Evolutionary conservation across 2,329 filamentous ascomycete genomes (phyloP), one percentile per base, ranked within the genome.

Genomic region (Ophiostoma quercus): DNA sequence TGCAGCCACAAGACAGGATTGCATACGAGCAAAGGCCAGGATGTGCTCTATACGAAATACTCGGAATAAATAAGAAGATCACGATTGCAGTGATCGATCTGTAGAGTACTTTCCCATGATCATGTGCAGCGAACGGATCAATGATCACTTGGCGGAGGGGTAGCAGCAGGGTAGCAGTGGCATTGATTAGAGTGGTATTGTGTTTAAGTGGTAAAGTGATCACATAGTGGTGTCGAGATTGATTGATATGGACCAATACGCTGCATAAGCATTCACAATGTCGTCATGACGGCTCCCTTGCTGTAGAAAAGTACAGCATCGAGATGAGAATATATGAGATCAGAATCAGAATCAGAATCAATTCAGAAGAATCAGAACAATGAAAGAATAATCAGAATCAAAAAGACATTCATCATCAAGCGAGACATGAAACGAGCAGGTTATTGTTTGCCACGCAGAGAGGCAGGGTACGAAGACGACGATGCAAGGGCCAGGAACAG

Each of bases 341-440:
- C 43, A 57, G 22, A 25, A 25, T 4, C n/a, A 57, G 9, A 25
- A 57, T 19, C 19, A 54, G 5, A 54, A 16, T 7, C 34, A 57
- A 12, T 8, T 47, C 43, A 47, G 5, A 47, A 19, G 3, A 9
- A n/a, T 47, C 14, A 43, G 14, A 43, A 4, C 5, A 43, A 16
- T 14, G 3, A 14, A 14, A 43, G 16, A 6, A 19, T 3, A 39
- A 39, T 39, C 37, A 39, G 37, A 29, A 29, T 39, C 37, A 39
- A 39, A 39, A 47, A 47, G 12, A 47, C 6, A 47, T 57, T 57
- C 51, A 25, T 57, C 51, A 57, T 57, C 51, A 25, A 25, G 51
- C 51, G 51, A 57, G 22, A 57, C 22, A 57, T 57, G 51, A 57
- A 57, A 29, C 51, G 51, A 57, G 51, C 51, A 57, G 51, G 51